Evolutionary conservation across 2,329 filamentous ascomycete species (phyloP).

Genomic region (Botrytis paeoniae): DNA sequence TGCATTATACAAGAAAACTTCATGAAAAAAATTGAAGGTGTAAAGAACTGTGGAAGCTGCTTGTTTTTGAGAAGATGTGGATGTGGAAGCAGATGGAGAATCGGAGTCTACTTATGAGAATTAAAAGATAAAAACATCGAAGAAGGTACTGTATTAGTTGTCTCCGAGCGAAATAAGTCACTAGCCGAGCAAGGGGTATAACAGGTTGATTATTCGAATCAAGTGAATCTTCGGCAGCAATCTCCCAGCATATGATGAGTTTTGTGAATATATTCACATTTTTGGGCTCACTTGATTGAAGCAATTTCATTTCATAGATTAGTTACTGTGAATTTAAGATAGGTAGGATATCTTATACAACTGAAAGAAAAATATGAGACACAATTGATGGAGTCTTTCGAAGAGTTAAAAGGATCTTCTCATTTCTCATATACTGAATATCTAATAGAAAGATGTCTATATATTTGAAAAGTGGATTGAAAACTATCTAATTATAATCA

Average conservation of each 20-base stretch:
- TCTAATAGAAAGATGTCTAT: neutral
- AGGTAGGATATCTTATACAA: neutral
- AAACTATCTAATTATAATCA: neutral
- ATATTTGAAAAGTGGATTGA: rapidly evolving
- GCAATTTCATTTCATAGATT: neutral
- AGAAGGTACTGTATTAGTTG: neutral
- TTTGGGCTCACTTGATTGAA: neutral
- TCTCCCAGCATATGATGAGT: neutral
- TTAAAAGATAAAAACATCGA: neutral
- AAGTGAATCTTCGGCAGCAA: neutral
- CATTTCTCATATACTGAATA: neutral
- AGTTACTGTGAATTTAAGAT: neutral
- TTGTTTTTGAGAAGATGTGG: neutral
- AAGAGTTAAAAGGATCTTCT: neutral
- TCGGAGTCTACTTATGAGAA: neutral
- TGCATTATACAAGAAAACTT: neutral
- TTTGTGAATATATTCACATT: neutral
- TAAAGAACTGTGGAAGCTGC: neutral
- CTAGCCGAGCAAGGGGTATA: neutral
- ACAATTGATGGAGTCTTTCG: rapidly evolving
- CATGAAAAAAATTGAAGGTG: neutral
- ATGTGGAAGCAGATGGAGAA: neutral
- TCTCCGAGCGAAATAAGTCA: neutral
- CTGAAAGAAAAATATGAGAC: neutral
- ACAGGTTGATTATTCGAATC: neutral